A percentile compares a stretch with the other conserved stretches of the same genome.
These are phyloP conservation scores for Apiospora aurea DNA, from an alignment of 2,329 filamentous ascomycete species.

Conservation along the genomic window DNA sequence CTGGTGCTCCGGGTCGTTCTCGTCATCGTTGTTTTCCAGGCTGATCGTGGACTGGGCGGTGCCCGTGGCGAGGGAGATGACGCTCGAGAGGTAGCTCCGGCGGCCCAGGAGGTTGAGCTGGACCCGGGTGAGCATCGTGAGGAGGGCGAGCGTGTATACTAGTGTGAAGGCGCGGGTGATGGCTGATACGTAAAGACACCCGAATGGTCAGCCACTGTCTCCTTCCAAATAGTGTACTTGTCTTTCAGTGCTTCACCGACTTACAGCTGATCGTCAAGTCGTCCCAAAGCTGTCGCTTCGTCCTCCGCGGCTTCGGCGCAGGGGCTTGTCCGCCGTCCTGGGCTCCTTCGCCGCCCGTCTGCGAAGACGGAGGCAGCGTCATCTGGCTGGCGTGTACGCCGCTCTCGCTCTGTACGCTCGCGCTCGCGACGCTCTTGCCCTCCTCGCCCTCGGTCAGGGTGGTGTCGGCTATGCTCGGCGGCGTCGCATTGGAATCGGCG, in stretches of 20 bases:
- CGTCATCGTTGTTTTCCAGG: constrained; percentile 92
- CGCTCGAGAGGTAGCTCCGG: constrained; percentile 93
- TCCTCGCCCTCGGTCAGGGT: constrained; percentile 82
- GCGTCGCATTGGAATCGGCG: constrained; percentile 53
- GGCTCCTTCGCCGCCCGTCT: constrained; percentile 17
- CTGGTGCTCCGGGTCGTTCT: constrained; percentile 76
- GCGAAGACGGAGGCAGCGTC: constrained; percentile 56
- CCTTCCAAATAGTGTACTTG: no score
- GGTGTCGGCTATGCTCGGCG: constrained; percentile 69
- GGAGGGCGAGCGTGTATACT: constrained; percentile 86
- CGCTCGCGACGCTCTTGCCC: constrained; percentile 73
- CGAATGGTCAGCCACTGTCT: not conserved
- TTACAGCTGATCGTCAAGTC: constrained; percentile 94
- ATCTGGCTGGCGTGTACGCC: constrained; percentile 85
- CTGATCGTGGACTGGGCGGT: constrained; percentile 78
- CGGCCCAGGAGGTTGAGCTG: constrained; percentile 97
- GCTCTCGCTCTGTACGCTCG: constrained; percentile 79
- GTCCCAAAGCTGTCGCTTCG: constrained; percentile 95
- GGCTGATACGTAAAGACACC: constrained; percentile 56
- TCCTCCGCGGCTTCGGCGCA: constrained; percentile 67
- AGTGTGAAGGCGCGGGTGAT: constrained; percentile 91
- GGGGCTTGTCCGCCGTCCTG: constrained; percentile 50
- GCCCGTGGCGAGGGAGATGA: constrained; percentile 87
- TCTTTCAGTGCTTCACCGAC: constrained; percentile 41
- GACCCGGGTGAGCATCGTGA: constrained; percentile 91